Percentiles rank a stretch among this genome's conserved stretches.
Evolutionary conservation across 306 rosid species (phyloP).

Genomic region (Inga oerstediana): DNA sequence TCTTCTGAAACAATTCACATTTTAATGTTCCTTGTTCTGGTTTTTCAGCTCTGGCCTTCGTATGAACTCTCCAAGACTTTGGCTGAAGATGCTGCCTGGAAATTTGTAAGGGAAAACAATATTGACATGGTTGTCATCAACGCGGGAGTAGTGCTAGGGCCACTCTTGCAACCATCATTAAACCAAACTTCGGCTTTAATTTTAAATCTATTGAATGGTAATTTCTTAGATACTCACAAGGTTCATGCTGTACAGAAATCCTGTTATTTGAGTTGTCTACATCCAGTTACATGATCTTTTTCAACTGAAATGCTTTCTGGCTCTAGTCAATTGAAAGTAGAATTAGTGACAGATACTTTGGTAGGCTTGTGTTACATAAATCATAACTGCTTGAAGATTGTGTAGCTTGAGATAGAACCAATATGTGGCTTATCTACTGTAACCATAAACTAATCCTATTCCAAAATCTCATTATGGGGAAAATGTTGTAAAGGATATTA

Average conservation of each 20-base stretch:
- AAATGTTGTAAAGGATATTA: neutral
- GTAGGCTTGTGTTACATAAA: neutral
- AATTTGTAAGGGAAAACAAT: neutral
- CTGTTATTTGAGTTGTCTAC: neutral
- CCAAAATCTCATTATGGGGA: neutral
- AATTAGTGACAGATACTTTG: neutral
- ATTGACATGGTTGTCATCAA: neutral
- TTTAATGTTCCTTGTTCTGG: neutral
- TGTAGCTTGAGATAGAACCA: neutral
- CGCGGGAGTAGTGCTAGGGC: neutral
- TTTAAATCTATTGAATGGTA: neutral
- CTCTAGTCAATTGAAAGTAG: neutral
- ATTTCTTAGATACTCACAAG: neutral
- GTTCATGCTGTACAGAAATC: neutral
- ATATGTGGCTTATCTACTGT: neutral
- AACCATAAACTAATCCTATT: neutral
- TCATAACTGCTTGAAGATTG: neutral
- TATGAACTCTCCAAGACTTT: neutral
- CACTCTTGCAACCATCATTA: neutral
- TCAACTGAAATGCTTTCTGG: neutral
- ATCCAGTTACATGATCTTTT: neutral
- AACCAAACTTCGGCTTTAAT: neutral
- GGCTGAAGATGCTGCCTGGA: constrained; percentile 3
- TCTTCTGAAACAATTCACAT: no score
- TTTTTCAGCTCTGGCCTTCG: neutral